A percentile compares a stretch with the other conserved stretches of the same genome.
Evolutionary conservation across 2,329 filamentous ascomycete genomes (phyloP).

Genomic region (Penicillium palitans): DNA sequence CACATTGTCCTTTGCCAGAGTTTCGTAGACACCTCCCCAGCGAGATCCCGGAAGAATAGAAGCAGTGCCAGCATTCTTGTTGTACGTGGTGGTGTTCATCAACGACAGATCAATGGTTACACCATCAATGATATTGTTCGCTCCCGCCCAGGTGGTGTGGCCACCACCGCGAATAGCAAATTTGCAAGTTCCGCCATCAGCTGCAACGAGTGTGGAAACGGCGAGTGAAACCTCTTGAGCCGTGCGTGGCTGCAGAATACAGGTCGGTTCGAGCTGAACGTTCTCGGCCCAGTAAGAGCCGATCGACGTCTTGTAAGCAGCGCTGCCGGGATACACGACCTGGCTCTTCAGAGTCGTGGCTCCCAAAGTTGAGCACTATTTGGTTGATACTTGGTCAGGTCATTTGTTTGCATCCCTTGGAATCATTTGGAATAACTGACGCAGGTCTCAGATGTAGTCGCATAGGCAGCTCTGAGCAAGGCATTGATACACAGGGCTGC

Average conservation of each 20-base stretch:
- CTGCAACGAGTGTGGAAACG: constrained; percentile 18
- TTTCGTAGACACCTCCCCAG: constrained; percentile 23
- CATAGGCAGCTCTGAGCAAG: background rate
- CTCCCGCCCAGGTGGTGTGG: constrained; percentile 43
- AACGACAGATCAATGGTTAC: constrained; percentile 45
- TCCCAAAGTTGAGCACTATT: background rate
- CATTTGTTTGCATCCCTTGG: too few relatives aligned
- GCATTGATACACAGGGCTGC: background rate
- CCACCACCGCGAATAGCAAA: constrained; percentile 47
- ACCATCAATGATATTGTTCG: constrained; percentile 44
- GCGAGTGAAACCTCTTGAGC: constrained; percentile 26
- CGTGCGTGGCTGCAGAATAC: constrained; percentile 27
- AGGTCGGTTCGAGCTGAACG: constrained; percentile 23
- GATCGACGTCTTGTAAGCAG: constrained; percentile 23
- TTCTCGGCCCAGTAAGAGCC: constrained; percentile 28
- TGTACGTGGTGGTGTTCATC: constrained; percentile 24
- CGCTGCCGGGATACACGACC: constrained; percentile 19
- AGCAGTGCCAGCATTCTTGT: constrained; percentile 14
- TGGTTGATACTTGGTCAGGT: background rate
- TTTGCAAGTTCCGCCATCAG: constrained; percentile 11
- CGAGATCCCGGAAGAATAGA: constrained; percentile 21
- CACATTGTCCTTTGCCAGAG: constrained; percentile 13
- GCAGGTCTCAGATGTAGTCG: background rate
- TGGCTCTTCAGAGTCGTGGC: constrained; percentile 5
- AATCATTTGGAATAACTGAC: background rate